Evolutionary conservation across 208 protist species (phyloP).

Genomic region (Tetramitus jugosus): DNA sequence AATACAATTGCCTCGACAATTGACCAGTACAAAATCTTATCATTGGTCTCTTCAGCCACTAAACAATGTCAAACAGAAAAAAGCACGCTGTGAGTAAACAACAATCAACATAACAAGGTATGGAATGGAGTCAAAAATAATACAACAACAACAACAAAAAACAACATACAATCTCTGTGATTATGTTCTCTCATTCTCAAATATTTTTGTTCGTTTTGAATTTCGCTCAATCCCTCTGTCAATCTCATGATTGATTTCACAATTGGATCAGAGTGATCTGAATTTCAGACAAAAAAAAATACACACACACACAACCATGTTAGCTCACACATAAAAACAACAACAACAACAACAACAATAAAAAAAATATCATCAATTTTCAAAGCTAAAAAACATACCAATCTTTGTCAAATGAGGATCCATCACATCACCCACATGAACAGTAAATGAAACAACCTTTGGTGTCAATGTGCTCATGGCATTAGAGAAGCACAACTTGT

Average conservation of each 20-base stretch:
- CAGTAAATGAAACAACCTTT: slow-evolving; percentile 66
- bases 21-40: slow-evolving; percentile 61
- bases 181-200: slow-evolving; percentile 51
- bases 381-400: not conserved
- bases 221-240: slow-evolving; percentile 54
- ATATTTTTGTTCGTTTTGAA: slow-evolving; percentile 62
- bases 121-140: no score
- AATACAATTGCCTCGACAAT: slow-evolving; percentile 59
- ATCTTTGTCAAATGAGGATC: slow-evolving; percentile 5
- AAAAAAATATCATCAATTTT: no score
- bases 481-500: slow-evolving; percentile 75
- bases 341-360: no score
- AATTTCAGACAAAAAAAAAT: no score
- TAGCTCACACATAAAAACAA: no score
- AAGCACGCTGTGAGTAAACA: no score
- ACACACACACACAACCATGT: not conserved
- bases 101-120: no score
- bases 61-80: no score
- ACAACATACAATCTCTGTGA: slow-evolving; percentile 45
- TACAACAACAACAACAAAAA: no score
- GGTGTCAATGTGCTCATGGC: slow-evolving; percentile 61
- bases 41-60: slow-evolving; percentile 66
- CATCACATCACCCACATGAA: slow-evolving; percentile 44
- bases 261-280: slow-evolving; percentile 43
- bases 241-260: slow-evolving; percentile 53